Conservation (phyloP, 139 green algal species). For the Coelastrella sp. region DNA sequence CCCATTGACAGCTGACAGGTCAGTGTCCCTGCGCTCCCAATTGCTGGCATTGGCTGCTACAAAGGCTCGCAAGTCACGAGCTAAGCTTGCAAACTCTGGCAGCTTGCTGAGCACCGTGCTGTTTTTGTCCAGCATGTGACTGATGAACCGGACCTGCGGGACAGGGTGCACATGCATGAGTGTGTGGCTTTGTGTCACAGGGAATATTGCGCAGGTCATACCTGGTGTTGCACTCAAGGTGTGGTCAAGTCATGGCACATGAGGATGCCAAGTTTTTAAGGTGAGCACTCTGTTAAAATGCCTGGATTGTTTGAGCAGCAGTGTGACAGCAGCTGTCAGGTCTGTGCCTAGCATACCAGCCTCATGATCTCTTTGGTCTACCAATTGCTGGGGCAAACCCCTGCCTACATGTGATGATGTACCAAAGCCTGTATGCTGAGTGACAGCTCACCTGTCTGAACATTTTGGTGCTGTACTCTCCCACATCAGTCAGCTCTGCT, state of each 20-base stretch:
- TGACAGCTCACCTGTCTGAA: constrained; percentile 22
- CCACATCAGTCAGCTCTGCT: constrained; percentile 38
- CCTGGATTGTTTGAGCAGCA: too few species aligned
- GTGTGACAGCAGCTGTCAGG: too few species aligned
- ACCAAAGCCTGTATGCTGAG: neutral
- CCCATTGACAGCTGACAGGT: neutral
- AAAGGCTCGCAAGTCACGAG: constrained; percentile 35
- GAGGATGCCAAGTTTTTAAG: too few species aligned
- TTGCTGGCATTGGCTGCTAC: constrained; percentile 25
- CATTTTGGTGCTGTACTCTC: constrained; percentile 50
- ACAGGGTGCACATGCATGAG: neutral
- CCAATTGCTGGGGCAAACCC: too few species aligned
- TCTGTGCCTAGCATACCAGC: too few species aligned
- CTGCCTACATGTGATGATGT: neutral
- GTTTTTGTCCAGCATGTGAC: constrained; percentile 49
- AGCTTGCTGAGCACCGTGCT: constrained; percentile 20
- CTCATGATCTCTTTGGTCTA: too few species aligned
- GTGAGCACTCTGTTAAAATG: too few species aligned
- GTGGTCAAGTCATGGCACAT: too few species aligned
- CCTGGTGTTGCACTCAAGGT: too few species aligned
- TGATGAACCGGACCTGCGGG: constrained; percentile 49
- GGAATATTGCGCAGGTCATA: too few species aligned
- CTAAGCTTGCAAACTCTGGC: constrained; percentile 33
- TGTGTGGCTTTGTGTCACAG: too few species aligned
- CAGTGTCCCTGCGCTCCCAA: constrained; percentile 26